Percentiles rank a stretch among this genome's conserved stretches.
Conservation (phyloP, 2,329 filamentous ascomycete species). For the Onygenales sp. region DNA sequence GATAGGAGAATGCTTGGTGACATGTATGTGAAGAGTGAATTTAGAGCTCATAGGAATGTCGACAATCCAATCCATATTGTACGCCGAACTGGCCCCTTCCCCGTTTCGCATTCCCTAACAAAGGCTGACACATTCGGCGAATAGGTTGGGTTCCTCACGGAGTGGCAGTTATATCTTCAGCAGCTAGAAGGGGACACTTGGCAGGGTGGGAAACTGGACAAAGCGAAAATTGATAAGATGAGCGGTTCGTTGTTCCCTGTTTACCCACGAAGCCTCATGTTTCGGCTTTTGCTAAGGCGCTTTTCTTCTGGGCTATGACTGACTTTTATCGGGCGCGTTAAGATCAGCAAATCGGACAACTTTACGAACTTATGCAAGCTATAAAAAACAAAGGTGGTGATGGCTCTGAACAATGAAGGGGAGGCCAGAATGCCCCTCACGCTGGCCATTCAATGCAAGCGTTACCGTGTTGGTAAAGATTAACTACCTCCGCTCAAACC, state of each 20-base stretch:
- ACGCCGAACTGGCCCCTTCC: slow-evolving; percentile 24
- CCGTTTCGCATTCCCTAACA: not conserved
- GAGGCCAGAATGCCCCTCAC: not conserved
- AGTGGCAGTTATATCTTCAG: slow-evolving; percentile 95
- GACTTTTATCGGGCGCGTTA: slow-evolving; percentile 5
- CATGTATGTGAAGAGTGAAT: slow-evolving; percentile 88
- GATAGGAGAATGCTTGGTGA: slow-evolving; percentile 79
- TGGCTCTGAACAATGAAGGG: slow-evolving; percentile 3
- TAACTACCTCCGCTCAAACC: not conserved
- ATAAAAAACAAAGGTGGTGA: slow-evolving; percentile 48
- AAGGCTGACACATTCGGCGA: slow-evolving; percentile 1
- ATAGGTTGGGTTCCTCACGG: slow-evolving; percentile 87
- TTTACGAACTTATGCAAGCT: slow-evolving; percentile 88
- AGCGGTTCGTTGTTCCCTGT: slow-evolving; percentile 56
- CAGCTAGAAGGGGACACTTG: slow-evolving; percentile 79
- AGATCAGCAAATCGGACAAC: slow-evolving; percentile 89
- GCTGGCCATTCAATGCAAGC: not conserved
- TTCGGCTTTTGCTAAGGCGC: not conserved
- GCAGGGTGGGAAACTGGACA: slow-evolving; percentile 76
- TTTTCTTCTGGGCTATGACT: not conserved
- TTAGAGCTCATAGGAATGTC: slow-evolving; percentile 68
- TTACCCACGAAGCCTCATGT: slow-evolving; percentile 2
- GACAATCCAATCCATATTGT: slow-evolving; percentile 92
- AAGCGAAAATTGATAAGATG: slow-evolving; percentile 80
- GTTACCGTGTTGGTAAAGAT: not conserved